Base-by-base conservation (phyloP, 192 early-diverging fungal genomes). In the Mortierella alpina region DNA sequence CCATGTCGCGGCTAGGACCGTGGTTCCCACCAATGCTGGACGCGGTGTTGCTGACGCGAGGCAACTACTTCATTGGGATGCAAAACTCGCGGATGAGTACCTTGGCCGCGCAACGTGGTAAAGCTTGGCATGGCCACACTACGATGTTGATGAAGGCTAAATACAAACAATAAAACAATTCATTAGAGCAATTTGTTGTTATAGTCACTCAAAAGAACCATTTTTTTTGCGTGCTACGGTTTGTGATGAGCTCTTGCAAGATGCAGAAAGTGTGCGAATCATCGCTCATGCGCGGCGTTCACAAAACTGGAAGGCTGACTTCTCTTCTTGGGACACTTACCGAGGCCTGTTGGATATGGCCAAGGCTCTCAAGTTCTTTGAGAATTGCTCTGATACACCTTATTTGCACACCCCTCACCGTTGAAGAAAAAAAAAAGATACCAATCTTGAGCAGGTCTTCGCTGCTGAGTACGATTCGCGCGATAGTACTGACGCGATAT, bases 31-130 rank as follows among this genome's bases (percentile, higher is more conserved):
- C 76, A 3, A 79, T 79, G 76, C 17, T 79, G 23, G 76, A 79
- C 49, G 76, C 76, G 6, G 69, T 68, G 9, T 45, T 79, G 56
- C 66, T 79, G 68, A 79, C 76, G 51, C 50, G 76, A 7, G 76
- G 76, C 10, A 52, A 71, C 20, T 79, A 79, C 41, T 11, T 79
- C 18, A 79, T 79, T 57, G 76, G 76, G 5, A 79, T 79, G 76
- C 1, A 6, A 14, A 70, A 71, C 44, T 79, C 76, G 49, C 46
- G 76, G 44, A 79, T 79, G 76, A 79, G 76, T 23, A 47, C 59
- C 52, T 58, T 79, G 41, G 76, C 69, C 9, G 58, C 52, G 17
- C 76, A 72, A 54, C 67, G 76, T 0, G 69, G 76, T 4, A 15
- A 18, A 3, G 69, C 68, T 9, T 79, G 76, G 76, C 64, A 79